Evolutionary conservation across 495 filamentous ascomycete species (phyloP).

Genomic region (Chaetomium tenue): DNA sequence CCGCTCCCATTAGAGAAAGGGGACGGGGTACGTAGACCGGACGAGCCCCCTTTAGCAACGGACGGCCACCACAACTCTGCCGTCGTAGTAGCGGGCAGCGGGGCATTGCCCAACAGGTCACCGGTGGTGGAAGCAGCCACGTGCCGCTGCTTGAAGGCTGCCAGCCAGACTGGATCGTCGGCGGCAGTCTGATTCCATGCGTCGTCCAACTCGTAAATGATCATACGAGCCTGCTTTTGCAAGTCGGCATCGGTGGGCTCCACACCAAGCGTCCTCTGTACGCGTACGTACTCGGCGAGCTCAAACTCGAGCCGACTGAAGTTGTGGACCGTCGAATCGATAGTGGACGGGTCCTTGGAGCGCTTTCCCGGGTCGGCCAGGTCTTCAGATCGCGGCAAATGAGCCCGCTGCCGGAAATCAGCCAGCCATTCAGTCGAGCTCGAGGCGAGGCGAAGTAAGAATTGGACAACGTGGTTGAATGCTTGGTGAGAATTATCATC

Average conservation of each 20-base stretch:
- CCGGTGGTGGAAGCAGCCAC: conserved; percentile 15
- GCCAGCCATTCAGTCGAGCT: conserved; percentile 47
- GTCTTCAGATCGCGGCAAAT: conserved; percentile 52
- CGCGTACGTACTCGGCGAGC: conserved; percentile 55
- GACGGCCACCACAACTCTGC: neutral
- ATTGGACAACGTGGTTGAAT: conserved; percentile 47
- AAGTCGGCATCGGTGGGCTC: conserved; percentile 60
- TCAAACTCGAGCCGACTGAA: conserved; percentile 57
- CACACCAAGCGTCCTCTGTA: conserved; percentile 49
- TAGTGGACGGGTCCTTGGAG: conserved; percentile 50
- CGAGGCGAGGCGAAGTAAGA: conserved; percentile 48
- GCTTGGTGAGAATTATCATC: conserved; percentile 46
- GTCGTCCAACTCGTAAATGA: conserved; percentile 65
- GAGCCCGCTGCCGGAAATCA: conserved; percentile 48
- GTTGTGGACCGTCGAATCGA: conserved; percentile 55
- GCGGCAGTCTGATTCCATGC: conserved; percentile 71
- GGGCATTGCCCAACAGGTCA: neutral
- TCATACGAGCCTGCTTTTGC: conserved; percentile 60
- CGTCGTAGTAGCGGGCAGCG: neutral
- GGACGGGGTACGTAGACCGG: neutral
- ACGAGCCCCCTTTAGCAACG: neutral
- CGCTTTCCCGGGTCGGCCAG: conserved; percentile 44
- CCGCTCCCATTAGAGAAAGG: neutral
- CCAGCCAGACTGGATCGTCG: conserved; percentile 63
- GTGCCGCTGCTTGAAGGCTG: conserved; percentile 45